Evolutionary conservation across 345 rosid genomes (phyloP).

Genomic region (Jatropha curcas): DNA sequence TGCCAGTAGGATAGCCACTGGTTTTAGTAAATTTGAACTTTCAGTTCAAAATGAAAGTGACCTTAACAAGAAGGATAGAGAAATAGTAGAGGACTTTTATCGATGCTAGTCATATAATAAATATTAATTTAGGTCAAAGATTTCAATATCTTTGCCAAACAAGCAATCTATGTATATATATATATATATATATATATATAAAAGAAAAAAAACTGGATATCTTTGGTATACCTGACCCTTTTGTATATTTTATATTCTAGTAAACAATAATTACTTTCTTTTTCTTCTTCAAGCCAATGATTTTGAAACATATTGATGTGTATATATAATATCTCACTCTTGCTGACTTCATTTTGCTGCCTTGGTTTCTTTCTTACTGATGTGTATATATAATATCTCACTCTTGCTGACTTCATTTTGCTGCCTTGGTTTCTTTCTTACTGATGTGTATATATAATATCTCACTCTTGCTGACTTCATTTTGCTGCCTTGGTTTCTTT

Average conservation of each 20-base stretch:
- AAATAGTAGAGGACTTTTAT: not conserved
- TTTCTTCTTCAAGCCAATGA: not conserved
- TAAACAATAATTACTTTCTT: conserved; percentile 1
- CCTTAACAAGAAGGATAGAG: not conserved
- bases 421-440: conserved; percentile 1
- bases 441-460: not conserved
- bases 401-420: conserved; percentile 24
- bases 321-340: conserved; percentile 3
- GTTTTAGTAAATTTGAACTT: not conserved
- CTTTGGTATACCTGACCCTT: not conserved
- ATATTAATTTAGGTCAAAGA: conserved; percentile 4
- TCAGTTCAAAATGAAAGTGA: not conserved
- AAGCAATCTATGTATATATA: conserved; percentile 16
- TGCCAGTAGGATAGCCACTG: not conserved
- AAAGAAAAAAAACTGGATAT: not conserved
- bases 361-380: not conserved
- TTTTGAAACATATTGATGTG: conserved; percentile 7
- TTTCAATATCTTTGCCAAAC: not conserved
- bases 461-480: conserved; percentile 23
- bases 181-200: too few relatives aligned
- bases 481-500: conserved; percentile 8
- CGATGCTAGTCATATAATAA: not conserved
- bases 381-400: conserved; percentile 1
- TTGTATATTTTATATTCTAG: not conserved
- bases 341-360: conserved; percentile 26